Percentiles rank a stretch among this genome's conserved stretches.
phyloP scores from a whole-genome alignment of 192 early-diverging fungal species.

The Dissophora ornata region DNA sequence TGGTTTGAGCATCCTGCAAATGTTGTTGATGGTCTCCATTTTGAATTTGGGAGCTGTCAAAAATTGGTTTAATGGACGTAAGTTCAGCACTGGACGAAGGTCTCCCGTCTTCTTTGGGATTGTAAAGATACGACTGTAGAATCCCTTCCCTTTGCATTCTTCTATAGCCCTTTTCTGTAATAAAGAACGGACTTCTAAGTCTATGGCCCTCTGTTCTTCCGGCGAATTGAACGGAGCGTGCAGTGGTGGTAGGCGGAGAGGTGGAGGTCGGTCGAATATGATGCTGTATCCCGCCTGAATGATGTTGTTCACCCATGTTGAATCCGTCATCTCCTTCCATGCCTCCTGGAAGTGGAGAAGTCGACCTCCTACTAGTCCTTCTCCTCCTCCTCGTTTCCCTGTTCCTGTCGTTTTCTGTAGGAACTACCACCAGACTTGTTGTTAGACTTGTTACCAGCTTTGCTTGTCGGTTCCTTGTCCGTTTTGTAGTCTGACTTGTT shows the following conservation, averaged over 20 bases:
- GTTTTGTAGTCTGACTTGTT: too few species aligned
- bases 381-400: slow-evolving; percentile 15
- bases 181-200: too few species aligned
- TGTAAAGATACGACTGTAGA: slow-evolving; percentile 5
- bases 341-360: slow-evolving; percentile 10
- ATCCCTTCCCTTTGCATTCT: neutral
- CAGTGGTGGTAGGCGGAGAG: neutral
- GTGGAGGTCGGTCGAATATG: neutral
- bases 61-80: slow-evolving; percentile 3
- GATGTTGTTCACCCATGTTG: slow-evolving; percentile 1
- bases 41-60: neutral
- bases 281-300: slow-evolving; percentile 12
- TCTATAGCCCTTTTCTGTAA: too few species aligned
- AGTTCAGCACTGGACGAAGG: slow-evolving; percentile 11
- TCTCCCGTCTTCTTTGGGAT: slow-evolving; percentile 14
- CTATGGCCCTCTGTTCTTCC: too few species aligned
- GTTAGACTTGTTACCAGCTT: neutral
- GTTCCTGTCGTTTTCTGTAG: neutral
- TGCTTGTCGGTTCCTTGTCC: too few species aligned
- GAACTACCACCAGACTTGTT: too few species aligned
- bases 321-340: slow-evolving; percentile 12
- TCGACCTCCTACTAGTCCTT: slow-evolving; percentile 15
- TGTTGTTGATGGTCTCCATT: slow-evolving; percentile 2
- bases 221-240: too few species aligned
- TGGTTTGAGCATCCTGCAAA: neutral